Evolutionary conservation across 495 filamentous ascomycete genomes (phyloP).

Genomic region (Aspergillus saccharolyticus): DNA sequence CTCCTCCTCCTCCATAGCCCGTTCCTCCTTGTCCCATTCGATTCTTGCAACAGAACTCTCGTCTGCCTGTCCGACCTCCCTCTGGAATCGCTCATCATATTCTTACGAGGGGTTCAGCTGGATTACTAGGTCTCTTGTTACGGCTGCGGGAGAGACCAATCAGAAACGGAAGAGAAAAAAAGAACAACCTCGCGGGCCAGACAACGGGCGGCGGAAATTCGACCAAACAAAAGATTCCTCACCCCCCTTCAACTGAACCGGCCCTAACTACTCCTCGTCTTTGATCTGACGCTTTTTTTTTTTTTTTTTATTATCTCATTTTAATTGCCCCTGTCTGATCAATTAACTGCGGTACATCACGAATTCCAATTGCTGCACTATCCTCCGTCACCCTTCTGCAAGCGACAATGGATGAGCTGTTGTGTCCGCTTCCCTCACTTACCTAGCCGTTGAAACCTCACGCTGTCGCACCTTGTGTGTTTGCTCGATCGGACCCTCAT

Average conservation of each 20-base stretch:
- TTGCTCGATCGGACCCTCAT: slow-evolving; percentile 17
- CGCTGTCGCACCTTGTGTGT: slow-evolving; percentile 19
- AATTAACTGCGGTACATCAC: not conserved
- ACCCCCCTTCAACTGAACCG: not conserved
- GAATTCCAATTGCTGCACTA: not conserved
- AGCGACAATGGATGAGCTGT: slow-evolving; percentile 39
- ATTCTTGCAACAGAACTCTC: not conserved
- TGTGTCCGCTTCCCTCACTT: slow-evolving; percentile 24
- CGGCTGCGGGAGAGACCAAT: not conserved
- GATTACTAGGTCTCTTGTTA: not conserved
- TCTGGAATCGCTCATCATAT: not conserved
- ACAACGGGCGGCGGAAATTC: not conserved
- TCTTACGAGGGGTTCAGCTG: not conserved
- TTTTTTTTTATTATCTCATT: not conserved
- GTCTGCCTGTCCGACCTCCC: not conserved
- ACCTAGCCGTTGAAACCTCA: slow-evolving; percentile 28
- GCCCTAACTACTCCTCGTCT: not conserved
- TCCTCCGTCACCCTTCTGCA: not conserved
- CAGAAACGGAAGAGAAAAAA: not conserved
- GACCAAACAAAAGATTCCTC: not conserved
- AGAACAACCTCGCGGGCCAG: not conserved
- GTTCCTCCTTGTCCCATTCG: not conserved
- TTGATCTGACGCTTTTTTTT: too few species aligned
- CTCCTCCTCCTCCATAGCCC: not conserved
- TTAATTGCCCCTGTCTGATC: not conserved